A percentile compares a stretch with the other conserved stretches of the same genome.
Evolutionary conservation across 2,329 filamentous ascomycete species (phyloP).

Genomic region (Monosporascus sp.): DNA sequence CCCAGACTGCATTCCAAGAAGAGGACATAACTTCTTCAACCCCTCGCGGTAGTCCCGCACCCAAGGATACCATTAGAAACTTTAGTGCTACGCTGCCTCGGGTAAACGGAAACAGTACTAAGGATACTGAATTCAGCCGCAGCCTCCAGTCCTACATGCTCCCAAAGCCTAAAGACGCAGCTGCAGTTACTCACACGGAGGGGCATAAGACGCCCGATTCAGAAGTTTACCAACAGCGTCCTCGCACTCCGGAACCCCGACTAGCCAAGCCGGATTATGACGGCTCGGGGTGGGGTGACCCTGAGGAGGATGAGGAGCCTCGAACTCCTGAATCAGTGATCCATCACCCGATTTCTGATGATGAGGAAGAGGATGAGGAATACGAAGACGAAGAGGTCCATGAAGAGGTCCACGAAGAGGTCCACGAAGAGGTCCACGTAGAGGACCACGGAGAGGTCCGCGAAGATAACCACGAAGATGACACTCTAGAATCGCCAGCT

Average conservation of each 20-base stretch:
- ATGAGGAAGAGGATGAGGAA: constrained; percentile 36
- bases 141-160: constrained; percentile 45
- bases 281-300: constrained; percentile 49
- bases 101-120: constrained; percentile 26
- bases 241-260: constrained; percentile 44
- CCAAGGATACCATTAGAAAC: constrained; percentile 24
- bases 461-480: constrained; percentile 11
- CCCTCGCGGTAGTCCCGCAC: constrained; percentile 42
- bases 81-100: constrained; percentile 34
- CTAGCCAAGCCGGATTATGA: constrained; percentile 60
- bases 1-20: constrained; percentile 17
- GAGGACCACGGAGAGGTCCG: too few relatives aligned
- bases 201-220: constrained; percentile 32
- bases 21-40: constrained; percentile 45
- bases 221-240: constrained; percentile 34
- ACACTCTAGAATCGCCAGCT: constrained; percentile 49
- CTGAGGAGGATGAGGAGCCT: constrained; percentile 53
- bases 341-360: constrained; percentile 60
- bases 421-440: too few relatives aligned
- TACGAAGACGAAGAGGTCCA: constrained; percentile 24
- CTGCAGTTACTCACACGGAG: constrained; percentile 27
- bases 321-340: constrained; percentile 88
- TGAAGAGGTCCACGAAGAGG: constrained; percentile 19
- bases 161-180: constrained; percentile 34
- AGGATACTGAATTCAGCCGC: constrained; percentile 35